phyloP scores from a whole-genome alignment of 2,329 filamentous ascomycete species.

The Ophidiomyces ophidiicola region DNA sequence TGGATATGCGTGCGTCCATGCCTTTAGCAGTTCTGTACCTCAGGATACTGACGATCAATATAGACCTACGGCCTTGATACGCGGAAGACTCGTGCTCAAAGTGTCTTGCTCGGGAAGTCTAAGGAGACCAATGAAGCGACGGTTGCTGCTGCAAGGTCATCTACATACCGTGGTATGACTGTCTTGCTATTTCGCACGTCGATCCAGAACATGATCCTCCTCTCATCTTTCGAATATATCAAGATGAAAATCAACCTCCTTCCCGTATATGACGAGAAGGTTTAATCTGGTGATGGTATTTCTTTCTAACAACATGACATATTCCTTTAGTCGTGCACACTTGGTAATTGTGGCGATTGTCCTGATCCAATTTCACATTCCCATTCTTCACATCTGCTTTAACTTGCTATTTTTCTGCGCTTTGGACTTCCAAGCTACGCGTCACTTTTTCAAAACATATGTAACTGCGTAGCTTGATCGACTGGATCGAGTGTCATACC shows the following conservation, averaged over 20 bases:
- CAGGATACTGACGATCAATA: slow-evolving; percentile 6
- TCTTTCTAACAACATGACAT: too few species aligned
- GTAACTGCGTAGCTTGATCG: too few species aligned
- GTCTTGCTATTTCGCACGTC: slow-evolving; percentile 37
- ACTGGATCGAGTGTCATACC: too few species aligned
- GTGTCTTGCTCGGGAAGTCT: slow-evolving; percentile 33
- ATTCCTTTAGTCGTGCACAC: too few species aligned
- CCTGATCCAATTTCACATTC: too few species aligned
- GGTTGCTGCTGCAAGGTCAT: slow-evolving; percentile 30
- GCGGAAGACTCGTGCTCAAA: slow-evolving; percentile 39
- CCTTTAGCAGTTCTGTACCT: background rate
- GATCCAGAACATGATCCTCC: slow-evolving; percentile 39
- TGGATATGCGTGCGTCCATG: slow-evolving; percentile 35
- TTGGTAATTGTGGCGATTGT: too few species aligned
- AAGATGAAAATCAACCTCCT: slow-evolving; percentile 34
- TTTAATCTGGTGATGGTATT: background rate
- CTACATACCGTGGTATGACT: slow-evolving; percentile 39
- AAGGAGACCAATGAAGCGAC: slow-evolving; percentile 33
- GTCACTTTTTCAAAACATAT: too few species aligned
- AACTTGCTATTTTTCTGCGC: too few species aligned
- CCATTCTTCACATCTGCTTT: too few species aligned
- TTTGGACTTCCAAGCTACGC: too few species aligned
- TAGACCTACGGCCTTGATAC: slow-evolving; percentile 40
- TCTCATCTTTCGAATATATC: slow-evolving; percentile 37
- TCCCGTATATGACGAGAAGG: slow-evolving; percentile 7